A percentile compares a stretch with the other conserved stretches of the same genome.
Conservation (phyloP, 1,284 basidiomycete species). For the Trichosporon faecale region DNA sequence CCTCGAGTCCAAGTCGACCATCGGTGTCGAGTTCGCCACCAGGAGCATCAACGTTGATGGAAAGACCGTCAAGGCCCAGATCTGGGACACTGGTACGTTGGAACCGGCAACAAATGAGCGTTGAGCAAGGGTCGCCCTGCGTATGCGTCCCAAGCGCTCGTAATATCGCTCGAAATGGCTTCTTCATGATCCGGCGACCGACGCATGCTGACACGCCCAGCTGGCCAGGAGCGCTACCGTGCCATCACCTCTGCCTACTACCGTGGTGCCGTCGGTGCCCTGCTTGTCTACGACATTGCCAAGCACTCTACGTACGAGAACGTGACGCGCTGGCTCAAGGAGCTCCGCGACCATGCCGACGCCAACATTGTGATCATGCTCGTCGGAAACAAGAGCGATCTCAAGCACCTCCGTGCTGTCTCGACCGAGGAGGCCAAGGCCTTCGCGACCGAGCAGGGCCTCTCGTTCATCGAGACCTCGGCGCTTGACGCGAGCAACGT, state of each 20-base stretch:
- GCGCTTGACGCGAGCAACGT: constrained; percentile 99
- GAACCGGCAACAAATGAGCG: background rate
- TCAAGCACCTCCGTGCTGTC: constrained; percentile 93
- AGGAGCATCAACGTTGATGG: constrained; percentile 90
- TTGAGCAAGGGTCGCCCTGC: background rate
- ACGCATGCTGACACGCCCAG: constrained; percentile 53
- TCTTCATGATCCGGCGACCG: background rate
- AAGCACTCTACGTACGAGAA: constrained; percentile 96
- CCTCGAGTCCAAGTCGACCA: constrained; percentile 97
- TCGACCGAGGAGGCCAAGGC: constrained; percentile 87
- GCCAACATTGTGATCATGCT: constrained; percentile 93
- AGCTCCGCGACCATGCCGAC: constrained; percentile 89
- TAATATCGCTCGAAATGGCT: background rate
- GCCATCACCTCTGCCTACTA: constrained; percentile 99
- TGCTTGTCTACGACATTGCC: constrained; percentile 89
- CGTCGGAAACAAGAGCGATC: constrained; percentile 94
- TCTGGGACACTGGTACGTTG: constrained; percentile 91
- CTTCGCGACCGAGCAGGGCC: constrained; percentile 75
- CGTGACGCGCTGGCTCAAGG: constrained; percentile 97
- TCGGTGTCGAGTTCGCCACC: constrained; percentile 98
- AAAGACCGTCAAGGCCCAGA: constrained; percentile 98
- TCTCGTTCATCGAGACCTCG: constrained; percentile 98
- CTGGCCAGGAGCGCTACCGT: constrained; percentile 97
- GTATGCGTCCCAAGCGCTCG: background rate
- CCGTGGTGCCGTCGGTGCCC: constrained; percentile 91